A percentile compares a stretch with the other conserved stretches of the same genome.
phyloP scores from a whole-genome alignment of 257 asterid genomes.

The Hygrophila difformis region DNA sequence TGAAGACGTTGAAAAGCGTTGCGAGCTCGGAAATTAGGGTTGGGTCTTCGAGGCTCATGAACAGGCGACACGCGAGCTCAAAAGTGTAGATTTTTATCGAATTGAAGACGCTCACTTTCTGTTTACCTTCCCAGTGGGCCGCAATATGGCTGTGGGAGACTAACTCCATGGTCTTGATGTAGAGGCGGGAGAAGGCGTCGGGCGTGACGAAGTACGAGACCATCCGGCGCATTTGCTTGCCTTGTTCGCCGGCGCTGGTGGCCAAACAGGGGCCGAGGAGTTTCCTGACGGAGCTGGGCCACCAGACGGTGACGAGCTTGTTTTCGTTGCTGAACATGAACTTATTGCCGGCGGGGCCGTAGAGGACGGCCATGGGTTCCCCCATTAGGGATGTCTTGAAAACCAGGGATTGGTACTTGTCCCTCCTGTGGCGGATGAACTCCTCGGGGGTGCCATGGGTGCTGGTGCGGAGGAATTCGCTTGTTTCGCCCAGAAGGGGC shows the following conservation, averaged over 20 bases:
- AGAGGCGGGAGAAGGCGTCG: slow-evolving; percentile 48
- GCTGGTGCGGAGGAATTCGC: slow-evolving; percentile 33
- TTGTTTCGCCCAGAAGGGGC: slow-evolving; percentile 46
- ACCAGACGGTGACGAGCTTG: slow-evolving; percentile 57
- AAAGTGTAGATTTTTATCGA: slow-evolving; percentile 49
- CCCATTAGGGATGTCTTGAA: slow-evolving; percentile 46
- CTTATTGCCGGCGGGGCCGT: slow-evolving; percentile 42
- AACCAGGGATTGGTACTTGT: slow-evolving; percentile 26
- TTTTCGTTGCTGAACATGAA: slow-evolving; percentile 60
- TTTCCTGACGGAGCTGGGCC: slow-evolving; percentile 49
- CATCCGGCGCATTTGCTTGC: slow-evolving; percentile 49
- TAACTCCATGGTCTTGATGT: slow-evolving; percentile 40
- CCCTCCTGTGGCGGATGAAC: slow-evolving; percentile 25
- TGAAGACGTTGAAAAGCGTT: slow-evolving; percentile 40
- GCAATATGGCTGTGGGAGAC: slow-evolving; percentile 45
- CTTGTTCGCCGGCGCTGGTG: slow-evolving; percentile 46
- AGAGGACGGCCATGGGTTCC: slow-evolving; percentile 33
- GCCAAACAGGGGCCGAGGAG: slow-evolving; percentile 43
- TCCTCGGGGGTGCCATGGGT: slow-evolving; percentile 35
- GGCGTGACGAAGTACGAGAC: slow-evolving; percentile 46
- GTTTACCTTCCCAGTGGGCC: slow-evolving; percentile 57
- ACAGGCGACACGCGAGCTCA: slow-evolving; percentile 61
- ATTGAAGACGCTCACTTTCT: slow-evolving; percentile 42
- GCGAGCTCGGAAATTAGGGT: slow-evolving; percentile 40
- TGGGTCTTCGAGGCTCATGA: slow-evolving; percentile 64